Evolutionary conservation across 2,329 filamentous ascomycete genomes (phyloP).

Genomic region (Albophoma yamanashiensis): DNA sequence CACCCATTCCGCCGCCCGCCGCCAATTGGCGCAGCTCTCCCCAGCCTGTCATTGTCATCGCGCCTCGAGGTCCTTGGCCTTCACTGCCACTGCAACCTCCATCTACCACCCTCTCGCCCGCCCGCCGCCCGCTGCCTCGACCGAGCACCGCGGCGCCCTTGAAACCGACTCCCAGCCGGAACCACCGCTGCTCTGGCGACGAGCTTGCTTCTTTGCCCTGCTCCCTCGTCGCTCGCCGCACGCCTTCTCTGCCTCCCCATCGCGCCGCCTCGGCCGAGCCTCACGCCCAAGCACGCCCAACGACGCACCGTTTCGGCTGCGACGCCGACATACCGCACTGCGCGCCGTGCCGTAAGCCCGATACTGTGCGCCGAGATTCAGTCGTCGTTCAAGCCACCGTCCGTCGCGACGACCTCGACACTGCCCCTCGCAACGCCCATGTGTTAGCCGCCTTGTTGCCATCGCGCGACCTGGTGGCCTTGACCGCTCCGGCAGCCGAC

Average conservation of each 20-base stretch:
- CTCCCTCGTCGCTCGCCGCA: not conserved
- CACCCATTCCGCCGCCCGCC: constrained; percentile 3
- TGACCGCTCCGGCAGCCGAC: not conserved
- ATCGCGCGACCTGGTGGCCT: not conserved
- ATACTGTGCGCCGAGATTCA: not conserved
- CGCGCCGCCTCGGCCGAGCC: not conserved
- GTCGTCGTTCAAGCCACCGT: not conserved
- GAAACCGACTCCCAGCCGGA: not conserved
- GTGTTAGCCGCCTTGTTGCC: not conserved
- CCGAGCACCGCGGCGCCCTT: not conserved
- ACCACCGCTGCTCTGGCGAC: not conserved
- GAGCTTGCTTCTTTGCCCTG: not conserved
- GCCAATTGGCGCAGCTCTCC: constrained; percentile 8
- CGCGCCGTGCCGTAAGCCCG: not conserved
- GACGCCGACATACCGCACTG: not conserved
- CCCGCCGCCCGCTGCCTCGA: not conserved
- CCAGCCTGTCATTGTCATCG: constrained; percentile 6
- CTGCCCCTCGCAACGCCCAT: not conserved
- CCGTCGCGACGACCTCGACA: not conserved
- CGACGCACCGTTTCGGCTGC: not conserved
- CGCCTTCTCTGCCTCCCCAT: not conserved
- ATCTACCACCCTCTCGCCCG: not conserved
- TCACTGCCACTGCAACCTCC: constrained; percentile 4
- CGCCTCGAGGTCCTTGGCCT: not conserved
- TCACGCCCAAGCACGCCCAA: not conserved